Conservation (phyloP, 1,284 basidiomycete genomes). For the Xerocomus subilludens region DNA sequence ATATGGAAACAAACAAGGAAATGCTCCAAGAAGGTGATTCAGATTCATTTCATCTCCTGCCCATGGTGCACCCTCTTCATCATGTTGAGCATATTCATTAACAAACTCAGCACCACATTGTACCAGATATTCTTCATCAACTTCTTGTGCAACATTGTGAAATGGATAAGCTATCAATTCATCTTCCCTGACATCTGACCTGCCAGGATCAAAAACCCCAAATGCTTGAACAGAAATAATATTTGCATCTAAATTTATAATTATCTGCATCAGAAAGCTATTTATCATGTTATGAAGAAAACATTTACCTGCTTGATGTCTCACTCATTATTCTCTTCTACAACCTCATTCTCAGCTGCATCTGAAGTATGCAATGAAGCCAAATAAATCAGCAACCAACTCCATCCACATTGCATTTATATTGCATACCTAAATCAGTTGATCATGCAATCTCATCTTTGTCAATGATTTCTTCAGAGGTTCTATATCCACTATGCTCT, state of each 20-base stretch:
- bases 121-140: neutral
- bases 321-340: no score
- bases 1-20: neutral
- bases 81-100: neutral
- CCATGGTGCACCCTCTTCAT: neutral
- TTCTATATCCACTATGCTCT: no score
- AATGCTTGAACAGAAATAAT: neutral
- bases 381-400: no score
- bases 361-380: no score
- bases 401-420: no score
- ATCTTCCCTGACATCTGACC: neutral
- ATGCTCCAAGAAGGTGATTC: neutral
- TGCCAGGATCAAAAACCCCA: neutral
- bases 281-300: neutral
- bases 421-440: no score
- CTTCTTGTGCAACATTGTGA: neutral
- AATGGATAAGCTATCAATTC: neutral
- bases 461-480: no score
- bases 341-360: no score
- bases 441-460: no score
- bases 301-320: neutral
- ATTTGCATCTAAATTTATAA: neutral
- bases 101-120: neutral
- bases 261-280: no score
- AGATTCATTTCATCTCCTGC: neutral